Evolutionary conservation across 1,284 basidiomycete genomes (phyloP).

Genomic region (Filobasidium uniguttulatum): DNA sequence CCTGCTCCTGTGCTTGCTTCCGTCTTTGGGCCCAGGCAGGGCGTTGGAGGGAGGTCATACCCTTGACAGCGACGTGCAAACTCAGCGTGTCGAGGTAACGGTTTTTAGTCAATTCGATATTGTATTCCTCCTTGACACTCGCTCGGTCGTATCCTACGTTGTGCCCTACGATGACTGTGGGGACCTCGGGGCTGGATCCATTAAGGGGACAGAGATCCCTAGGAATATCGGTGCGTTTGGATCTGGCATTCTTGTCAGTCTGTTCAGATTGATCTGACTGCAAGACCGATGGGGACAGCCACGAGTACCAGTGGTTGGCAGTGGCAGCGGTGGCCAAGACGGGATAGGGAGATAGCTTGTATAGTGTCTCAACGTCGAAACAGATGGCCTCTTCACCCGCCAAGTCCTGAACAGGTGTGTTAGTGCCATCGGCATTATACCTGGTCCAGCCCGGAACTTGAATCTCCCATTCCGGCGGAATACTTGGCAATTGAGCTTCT

Average conservation of each 20-base stretch:
- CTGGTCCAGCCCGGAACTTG: slow-evolving; percentile 76
- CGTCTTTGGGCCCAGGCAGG: slow-evolving; percentile 78
- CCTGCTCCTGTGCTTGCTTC: slow-evolving; percentile 36
- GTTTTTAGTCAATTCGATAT: slow-evolving; percentile 51
- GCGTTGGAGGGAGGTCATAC: slow-evolving; percentile 88
- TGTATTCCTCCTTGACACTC: slow-evolving; percentile 74
- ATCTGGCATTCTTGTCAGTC: not conserved
- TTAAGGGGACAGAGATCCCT: slow-evolving; percentile 29
- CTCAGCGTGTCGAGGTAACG: slow-evolving; percentile 93
- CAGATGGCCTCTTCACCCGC: slow-evolving; percentile 57
- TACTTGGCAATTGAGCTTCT: slow-evolving; percentile 45
- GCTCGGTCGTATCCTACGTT: slow-evolving; percentile 90
- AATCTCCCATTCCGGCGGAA: slow-evolving; percentile 55
- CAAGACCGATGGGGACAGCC: slow-evolving; percentile 89
- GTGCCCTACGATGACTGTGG: slow-evolving; percentile 74
- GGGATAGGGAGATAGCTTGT: slow-evolving; percentile 62
- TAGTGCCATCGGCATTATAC: slow-evolving; percentile 44
- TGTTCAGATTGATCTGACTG: slow-evolving; percentile 38
- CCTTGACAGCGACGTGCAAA: slow-evolving; percentile 83
- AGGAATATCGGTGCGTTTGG: not conserved
- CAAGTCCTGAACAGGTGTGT: slow-evolving; percentile 26
- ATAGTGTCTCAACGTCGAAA: slow-evolving; percentile 93
- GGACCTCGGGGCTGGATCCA: slow-evolving; percentile 17
- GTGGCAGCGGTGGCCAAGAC: slow-evolving; percentile 84
- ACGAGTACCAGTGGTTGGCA: slow-evolving; percentile 78